These are phyloP conservation scores for Paecilomyces dactylethromorphus DNA, from an alignment of 2,329 filamentous ascomycete species.

Conservation along the genomic window DNA sequence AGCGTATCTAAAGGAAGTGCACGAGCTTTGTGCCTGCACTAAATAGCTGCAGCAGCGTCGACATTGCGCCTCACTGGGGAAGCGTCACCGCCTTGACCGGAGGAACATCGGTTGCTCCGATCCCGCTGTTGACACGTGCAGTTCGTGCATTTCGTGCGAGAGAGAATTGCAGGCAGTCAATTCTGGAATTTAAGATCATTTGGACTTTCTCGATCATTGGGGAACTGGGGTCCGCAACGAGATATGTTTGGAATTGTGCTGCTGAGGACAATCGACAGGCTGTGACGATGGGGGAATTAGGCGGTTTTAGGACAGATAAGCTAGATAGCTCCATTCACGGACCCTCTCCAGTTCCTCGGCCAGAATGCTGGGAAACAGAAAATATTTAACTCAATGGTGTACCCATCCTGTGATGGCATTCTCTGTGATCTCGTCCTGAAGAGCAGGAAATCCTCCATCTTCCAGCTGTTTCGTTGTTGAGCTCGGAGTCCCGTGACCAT, in stretches of 20 bases:
- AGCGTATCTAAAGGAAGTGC: not conserved
- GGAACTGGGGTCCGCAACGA: no score
- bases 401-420: no score
- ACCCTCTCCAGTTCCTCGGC: no score
- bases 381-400: no score
- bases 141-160: not conserved
- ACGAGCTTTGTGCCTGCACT: not conserved
- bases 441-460: no score
- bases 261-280: not conserved
- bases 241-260: not conserved
- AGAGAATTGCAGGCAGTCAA: not conserved
- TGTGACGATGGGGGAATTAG: no score
- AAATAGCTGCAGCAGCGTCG: constrained; percentile 1
- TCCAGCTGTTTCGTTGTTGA: no score
- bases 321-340: no score
- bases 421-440: no score
- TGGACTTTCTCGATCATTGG: not conserved
- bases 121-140: not conserved
- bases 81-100: not conserved
- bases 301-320: no score
- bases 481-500: not conserved
- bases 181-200: not conserved
- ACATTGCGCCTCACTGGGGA: not conserved
- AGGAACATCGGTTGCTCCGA: not conserved
- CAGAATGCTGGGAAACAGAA: no score